Conservation (phyloP, 148 eudicot genomes). For the Gaultheria prostrata region DNA sequence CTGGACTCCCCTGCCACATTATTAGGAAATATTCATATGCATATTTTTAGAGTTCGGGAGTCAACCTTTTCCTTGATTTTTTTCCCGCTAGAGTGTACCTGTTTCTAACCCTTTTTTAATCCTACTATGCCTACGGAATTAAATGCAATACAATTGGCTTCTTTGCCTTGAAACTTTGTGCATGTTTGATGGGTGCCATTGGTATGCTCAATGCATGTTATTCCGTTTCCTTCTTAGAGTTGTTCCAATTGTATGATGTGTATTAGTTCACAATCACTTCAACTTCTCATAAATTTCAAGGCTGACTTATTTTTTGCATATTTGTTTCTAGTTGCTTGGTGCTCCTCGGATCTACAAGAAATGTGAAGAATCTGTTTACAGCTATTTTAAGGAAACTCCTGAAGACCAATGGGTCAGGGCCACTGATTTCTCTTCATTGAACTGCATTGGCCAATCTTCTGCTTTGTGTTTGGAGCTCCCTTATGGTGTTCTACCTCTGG, state of each 20-base stretch:
- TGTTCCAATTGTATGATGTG: neutral
- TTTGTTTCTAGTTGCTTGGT: slow-evolving; percentile 49
- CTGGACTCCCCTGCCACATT: slow-evolving; percentile 1
- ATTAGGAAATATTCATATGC: neutral
- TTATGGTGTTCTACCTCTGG: slow-evolving; percentile 32
- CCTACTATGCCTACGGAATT: neutral
- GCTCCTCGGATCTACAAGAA: slow-evolving; percentile 70
- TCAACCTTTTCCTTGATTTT: neutral
- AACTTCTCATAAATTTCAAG: neutral
- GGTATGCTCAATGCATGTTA: neutral
- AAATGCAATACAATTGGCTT: neutral
- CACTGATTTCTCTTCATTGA: slow-evolving; percentile 45
- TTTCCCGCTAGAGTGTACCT: neutral
- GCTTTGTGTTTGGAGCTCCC: slow-evolving; percentile 68
- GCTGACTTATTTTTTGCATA: neutral
- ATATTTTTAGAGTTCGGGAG: neutral
- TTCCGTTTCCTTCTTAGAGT: neutral
- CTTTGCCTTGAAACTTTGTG: neutral
- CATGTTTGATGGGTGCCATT: neutral
- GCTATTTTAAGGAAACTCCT: slow-evolving; percentile 43
- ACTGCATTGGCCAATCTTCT: slow-evolving; percentile 71
- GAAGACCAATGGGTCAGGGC: slow-evolving; percentile 56
- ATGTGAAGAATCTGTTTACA: slow-evolving; percentile 23
- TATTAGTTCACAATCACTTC: neutral
- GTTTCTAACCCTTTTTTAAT: neutral